Evolutionary conservation across 441 rosid species (phyloP), one percentile per base, ranked within the genome.

Genomic region (Mallotus repandus): DNA sequence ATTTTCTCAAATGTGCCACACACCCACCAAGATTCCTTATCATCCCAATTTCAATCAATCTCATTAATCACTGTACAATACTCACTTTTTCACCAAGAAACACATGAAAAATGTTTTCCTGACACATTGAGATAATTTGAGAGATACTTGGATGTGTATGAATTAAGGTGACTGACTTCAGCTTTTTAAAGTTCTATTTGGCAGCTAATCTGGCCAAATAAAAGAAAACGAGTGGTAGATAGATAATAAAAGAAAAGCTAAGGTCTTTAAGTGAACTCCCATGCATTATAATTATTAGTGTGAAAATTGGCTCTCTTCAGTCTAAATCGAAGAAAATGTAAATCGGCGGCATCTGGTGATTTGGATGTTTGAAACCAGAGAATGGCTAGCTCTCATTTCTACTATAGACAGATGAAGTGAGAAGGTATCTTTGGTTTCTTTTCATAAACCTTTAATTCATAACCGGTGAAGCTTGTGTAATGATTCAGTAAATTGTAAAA

Each of bases 1-100:
- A 16, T 67, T 67, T 66, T 53, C 67, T 66, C 59, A n/a, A 16
- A 45, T 59, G 66, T 69, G 72, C 50, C 55, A 32, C 29, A 32
- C 29, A 25, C 29, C 29, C 19, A 3, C 16, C 35, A 11, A 25
- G 0, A 29, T 38, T 68, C 29, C 12, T 19, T 49, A 66, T 48
- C 41, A 29, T 8, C 41, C 18, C 7, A 22, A 11, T 18, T 32
- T 32, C 21, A 29, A 19, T 43, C 15, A 3, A 21, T 14, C 55
- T 65, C 38, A 65, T 21, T 48, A 48, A 21, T 65, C 55, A 48
- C n/a, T 22, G n/a, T n/a, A 50, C 12, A 19, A 43, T 43, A 12
- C 53, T n/a, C 32, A 64, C 45, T 11, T 48, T 45, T 8, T 64
- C 9, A 65, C 22, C 55, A 65, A 21, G 55, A 46, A 15, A 13